A percentile compares a stretch with the other conserved stretches of the same genome.
Evolutionary conservation across 768 basidiomycete genomes (phyloP).

Genomic region (Naganishia antarctica): DNA sequence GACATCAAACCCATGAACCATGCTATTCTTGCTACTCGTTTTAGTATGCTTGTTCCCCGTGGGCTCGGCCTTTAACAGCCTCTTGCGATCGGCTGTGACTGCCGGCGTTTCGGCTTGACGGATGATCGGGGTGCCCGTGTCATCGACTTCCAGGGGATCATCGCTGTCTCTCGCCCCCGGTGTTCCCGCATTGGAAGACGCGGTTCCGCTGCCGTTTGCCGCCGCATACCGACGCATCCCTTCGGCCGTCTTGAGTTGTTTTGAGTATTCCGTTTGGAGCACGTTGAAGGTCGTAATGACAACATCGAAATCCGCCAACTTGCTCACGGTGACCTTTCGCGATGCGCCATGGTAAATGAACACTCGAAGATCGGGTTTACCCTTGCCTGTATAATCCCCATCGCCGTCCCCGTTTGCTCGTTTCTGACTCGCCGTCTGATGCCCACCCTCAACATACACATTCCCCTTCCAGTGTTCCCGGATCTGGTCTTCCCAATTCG

Average conservation of each 20-base stretch:
- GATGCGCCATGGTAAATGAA: slow-evolving; percentile 95
- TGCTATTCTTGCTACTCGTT: slow-evolving; percentile 58
- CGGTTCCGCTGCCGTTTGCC: background rate
- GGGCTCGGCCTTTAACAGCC: slow-evolving; percentile 39
- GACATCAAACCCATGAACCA: slow-evolving; percentile 64
- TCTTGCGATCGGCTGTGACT: slow-evolving; percentile 46
- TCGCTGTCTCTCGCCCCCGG: slow-evolving; percentile 13
- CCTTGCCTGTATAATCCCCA: slow-evolving; percentile 45
- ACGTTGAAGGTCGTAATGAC: slow-evolving; percentile 98
- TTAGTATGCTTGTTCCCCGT: slow-evolving; percentile 52
- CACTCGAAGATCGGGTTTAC: slow-evolving; percentile 52
- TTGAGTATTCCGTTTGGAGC: slow-evolving; percentile 88
- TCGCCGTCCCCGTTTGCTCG: slow-evolving; percentile 21
- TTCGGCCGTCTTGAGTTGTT: slow-evolving; percentile 66
- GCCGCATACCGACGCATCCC: slow-evolving; percentile 15
- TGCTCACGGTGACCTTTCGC: slow-evolving; percentile 75
- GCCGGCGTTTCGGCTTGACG: slow-evolving; percentile 47
- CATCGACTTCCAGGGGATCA: slow-evolving; percentile 52
- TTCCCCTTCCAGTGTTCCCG: slow-evolving; percentile 92
- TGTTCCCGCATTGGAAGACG: slow-evolving; percentile 2
- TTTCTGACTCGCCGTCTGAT: slow-evolving; percentile 32
- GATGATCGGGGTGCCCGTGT: slow-evolving; percentile 65
- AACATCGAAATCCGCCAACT: slow-evolving; percentile 87
- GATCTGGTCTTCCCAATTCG: slow-evolving; percentile 99
- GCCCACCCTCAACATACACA: slow-evolving; percentile 67